Evolutionary conservation across 768 basidiomycete species (phyloP), one percentile per base, ranked within the genome.

Genomic region (Chalciporus piperatus): DNA sequence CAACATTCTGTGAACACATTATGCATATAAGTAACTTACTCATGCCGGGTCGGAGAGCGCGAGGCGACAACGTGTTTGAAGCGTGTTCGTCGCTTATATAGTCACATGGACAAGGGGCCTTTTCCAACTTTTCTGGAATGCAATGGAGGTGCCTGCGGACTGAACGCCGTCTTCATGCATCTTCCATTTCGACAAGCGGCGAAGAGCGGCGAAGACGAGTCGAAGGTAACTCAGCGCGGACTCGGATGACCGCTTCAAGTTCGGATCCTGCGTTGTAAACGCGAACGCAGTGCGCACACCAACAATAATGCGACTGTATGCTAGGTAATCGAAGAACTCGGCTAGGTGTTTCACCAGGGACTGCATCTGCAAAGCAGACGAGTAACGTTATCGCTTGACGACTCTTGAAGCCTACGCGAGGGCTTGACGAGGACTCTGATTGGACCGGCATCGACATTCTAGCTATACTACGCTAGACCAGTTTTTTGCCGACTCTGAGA

Each of bases 51-150:
- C 65, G 65, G 65, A 67, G 17, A 66, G 42, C 27, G 42, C 27
- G 51, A 50, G 42, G 46, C 19, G 45, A 41, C 55, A 65, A 61
- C 59, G 62, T 64, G 65, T 64, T 48, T 44, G 44, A 9, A 44
- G 51, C 52, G 44, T 56, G 51, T 33, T 41, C 44, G 20, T 51
- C 43, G 23, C 22, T 42, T 45, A 42, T 28, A 8, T 2, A 40
- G 22, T 40, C 12, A 8, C 41, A 41, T 23, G 41, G 13, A 25
- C 41, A 22, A 8, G 6, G 41, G 41, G 13, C 22, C 13, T 16
- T 35, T 14, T 23, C 1, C 23, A 14, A 11, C 39, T 27, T 27
- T 43, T 28, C n/a, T 19, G 45, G 32, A 35, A 35, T 46, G 16
- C 23, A 46, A 46, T 46, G 45, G 32, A 46, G 20, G 22, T 12